Evolutionary conservation across 1,284 basidiomycete species (phyloP), one percentile per base, ranked within the genome.

Genomic region (Ganoderma multipileum): DNA sequence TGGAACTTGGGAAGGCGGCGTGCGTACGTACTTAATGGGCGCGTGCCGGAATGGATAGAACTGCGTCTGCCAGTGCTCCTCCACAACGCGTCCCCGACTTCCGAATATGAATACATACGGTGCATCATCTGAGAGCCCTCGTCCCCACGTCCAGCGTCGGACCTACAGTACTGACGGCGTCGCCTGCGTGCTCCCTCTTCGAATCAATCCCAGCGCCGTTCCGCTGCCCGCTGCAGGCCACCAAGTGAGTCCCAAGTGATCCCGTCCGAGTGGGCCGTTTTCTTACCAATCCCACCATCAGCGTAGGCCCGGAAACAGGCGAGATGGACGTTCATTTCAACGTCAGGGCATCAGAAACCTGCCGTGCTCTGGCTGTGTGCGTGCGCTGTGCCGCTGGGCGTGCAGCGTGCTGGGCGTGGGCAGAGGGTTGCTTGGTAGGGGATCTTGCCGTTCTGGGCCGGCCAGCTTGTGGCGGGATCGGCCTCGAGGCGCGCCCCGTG

Each of bases 401-500:
- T 39, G 38, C 38, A 39, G 38, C 72, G 63, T 69, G 64, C 61
- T n/a, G 54, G 68, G 67, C 65, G 71, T 74, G 74, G 74, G 74
- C 74, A 75, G 57, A 75, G 74, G 74, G 74, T 47, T 59, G 28
- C 66, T 64, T 64, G 73, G 72, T 67, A 67, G 60, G 33, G 44
- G 61, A 52, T 30, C 28, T 63, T 72, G 28, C 74, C 68, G 23
- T 44, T 63, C 58, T 18, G 7, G 38, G 26, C 72, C 71, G 11
- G 72, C 11, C 38, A 23, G 47, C 65, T 62, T 63, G 71, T 72
- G 71, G 74, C 67, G 66, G 70, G 63, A 74, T 72, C 69, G 33
- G 74, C 74, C 74, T 75, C 66, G 74, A 75, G 73, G 71, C 68
- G 67, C 62, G 26, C 26, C 62, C 55, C 72, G 72, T 72, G 71